Evolutionary conservation across 805 yeast species (phyloP).

Genomic region (Metschnikowia amazonensis): DNA sequence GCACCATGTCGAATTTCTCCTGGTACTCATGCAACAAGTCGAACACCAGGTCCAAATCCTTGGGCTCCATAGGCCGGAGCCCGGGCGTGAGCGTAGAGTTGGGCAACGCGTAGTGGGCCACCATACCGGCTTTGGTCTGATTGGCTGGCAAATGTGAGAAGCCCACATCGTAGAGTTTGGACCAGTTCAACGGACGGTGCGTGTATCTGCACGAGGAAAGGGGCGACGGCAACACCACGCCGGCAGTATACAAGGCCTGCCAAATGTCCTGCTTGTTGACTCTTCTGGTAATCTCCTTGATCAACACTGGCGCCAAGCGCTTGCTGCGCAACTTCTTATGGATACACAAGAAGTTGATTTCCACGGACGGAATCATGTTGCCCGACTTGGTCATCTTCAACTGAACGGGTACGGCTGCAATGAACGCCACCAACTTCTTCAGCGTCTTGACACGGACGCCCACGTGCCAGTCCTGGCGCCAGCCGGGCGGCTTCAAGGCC

Average conservation of each 20-base stretch:
- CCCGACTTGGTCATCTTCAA: slow-evolving; percentile 55
- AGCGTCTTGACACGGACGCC: slow-evolving; percentile 84
- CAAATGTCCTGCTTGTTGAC: slow-evolving; percentile 81
- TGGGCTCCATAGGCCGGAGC: slow-evolving; percentile 51
- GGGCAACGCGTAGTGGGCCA: slow-evolving; percentile 57
- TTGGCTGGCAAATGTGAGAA: slow-evolving; percentile 76
- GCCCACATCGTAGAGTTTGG: slow-evolving; percentile 83
- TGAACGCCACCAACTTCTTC: slow-evolving; percentile 83
- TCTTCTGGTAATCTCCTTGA: slow-evolving; percentile 90
- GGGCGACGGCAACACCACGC: slow-evolving; percentile 89
- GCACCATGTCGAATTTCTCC: slow-evolving; percentile 66
- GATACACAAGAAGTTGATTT: slow-evolving; percentile 89
- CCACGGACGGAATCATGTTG: slow-evolving; percentile 58
- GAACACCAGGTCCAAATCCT: slow-evolving; percentile 64
- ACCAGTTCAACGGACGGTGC: slow-evolving; percentile 93
- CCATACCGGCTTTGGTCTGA: slow-evolving; percentile 64
- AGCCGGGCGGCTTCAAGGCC: slow-evolving; percentile 95
- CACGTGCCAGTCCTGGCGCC: slow-evolving; percentile 82
- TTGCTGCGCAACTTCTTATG: slow-evolving; percentile 93
- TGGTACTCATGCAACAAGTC: slow-evolving; percentile 61
- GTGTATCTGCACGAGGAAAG: slow-evolving; percentile 82
- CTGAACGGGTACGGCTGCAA: slow-evolving; percentile 81
- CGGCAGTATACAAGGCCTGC: slow-evolving; percentile 96
- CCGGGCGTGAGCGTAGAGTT: slow-evolving; percentile 47
- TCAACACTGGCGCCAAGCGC: slow-evolving; percentile 89